Percentiles rank a stretch among this genome's conserved stretches.
These are phyloP conservation scores for Earliella scabrosa DNA, from an alignment of 1,284 basidiomycete genomes.

Conservation along the genomic window DNA sequence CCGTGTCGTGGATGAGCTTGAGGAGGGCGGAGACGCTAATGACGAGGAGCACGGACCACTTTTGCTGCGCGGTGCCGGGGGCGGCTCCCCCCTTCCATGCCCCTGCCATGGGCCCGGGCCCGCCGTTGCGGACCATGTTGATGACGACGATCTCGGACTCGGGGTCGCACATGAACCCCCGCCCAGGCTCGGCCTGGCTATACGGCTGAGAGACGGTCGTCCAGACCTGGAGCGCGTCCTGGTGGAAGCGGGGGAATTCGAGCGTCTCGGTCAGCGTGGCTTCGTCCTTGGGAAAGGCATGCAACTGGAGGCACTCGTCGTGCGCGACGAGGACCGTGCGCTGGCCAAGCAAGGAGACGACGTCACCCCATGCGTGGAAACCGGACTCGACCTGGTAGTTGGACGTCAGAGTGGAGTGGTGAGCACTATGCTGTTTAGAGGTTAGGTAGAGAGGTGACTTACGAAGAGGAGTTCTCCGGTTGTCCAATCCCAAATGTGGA, in stretches of 20 bases:
- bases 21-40: constrained; percentile 2
- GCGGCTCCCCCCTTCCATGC: background rate
- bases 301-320: background rate
- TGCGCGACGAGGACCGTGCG: constrained; percentile 2
- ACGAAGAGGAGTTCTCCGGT: background rate
- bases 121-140: constrained; percentile 4
- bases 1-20: background rate
- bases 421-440: no score
- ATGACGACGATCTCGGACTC: constrained; percentile 2
- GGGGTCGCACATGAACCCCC: background rate
- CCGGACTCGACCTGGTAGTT: background rate
- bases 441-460: background rate
- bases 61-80: background rate
- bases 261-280: background rate
- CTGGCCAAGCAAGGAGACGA: constrained; percentile 2
- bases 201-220: constrained; percentile 8
- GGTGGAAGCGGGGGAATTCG: constrained; percentile 1
- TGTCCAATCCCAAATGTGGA: constrained; percentile 8
- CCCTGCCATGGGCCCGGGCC: background rate
- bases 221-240: constrained; percentile 1
- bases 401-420: background rate
- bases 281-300: background rate
- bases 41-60: constrained; percentile 2
- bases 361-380: constrained; percentile 3
- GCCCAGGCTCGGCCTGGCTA: constrained; percentile 2